Conservation (phyloP, 306 rosid genomes). For the Acacia confusa region DNA sequence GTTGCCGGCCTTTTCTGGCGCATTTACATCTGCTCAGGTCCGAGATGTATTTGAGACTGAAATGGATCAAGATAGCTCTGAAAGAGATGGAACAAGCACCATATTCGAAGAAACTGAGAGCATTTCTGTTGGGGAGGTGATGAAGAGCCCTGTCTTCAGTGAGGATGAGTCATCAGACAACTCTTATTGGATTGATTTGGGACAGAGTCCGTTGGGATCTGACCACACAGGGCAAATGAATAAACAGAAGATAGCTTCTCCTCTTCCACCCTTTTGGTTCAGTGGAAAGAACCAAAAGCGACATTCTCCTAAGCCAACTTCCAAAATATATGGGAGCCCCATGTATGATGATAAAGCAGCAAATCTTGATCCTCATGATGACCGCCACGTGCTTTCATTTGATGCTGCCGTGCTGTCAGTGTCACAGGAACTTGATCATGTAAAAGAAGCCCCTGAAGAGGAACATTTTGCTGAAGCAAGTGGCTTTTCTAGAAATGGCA, state of each 20-base stretch:
- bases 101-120: conserved; percentile 90
- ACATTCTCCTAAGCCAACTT: conserved; percentile 64
- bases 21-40: conserved; percentile 86
- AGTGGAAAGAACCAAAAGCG: conserved; percentile 60
- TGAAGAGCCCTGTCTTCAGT: conserved; percentile 97
- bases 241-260: conserved; percentile 75
- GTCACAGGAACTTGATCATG: conserved; percentile 79
- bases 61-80: conserved; percentile 90
- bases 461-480: conserved; percentile 43
- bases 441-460: conserved; percentile 77
- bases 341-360: conserved; percentile 68
- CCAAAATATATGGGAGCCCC: conserved; percentile 84
- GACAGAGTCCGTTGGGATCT: conserved; percentile 93
- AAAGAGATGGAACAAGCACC: conserved; percentile 92
- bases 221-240: conserved; percentile 53
- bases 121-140: conserved; percentile 86
- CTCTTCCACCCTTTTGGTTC: conserved; percentile 84
- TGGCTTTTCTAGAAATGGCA: conserved; percentile 42
- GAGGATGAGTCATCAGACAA: conserved; percentile 95
- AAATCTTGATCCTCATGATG: conserved; percentile 49
- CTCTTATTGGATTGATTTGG: conserved; percentile 93
- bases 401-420: conserved; percentile 85
- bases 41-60: conserved; percentile 92
- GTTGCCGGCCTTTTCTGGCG: conserved; percentile 96
- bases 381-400: conserved; percentile 68